A percentile compares a stretch with the other conserved stretches of the same genome.
Evolutionary conservation across 2,329 filamentous ascomycete species (phyloP).

Genomic region (Xylaria digitata): DNA sequence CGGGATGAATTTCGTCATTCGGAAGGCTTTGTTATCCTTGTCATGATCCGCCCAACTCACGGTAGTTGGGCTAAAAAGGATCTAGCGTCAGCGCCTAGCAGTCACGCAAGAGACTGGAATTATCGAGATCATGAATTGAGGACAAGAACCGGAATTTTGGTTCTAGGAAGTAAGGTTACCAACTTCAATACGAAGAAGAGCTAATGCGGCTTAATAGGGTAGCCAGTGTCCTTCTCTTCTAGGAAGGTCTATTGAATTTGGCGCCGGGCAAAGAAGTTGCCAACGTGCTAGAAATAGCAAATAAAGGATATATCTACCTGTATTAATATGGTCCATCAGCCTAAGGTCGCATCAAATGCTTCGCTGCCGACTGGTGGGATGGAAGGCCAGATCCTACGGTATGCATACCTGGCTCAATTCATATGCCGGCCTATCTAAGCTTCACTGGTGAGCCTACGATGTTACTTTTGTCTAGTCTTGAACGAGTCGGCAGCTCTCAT

Average conservation of each 20-base stretch:
- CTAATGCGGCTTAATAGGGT: constrained; percentile 24
- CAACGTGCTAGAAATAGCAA: constrained; percentile 28
- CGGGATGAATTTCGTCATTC: constrained; percentile 24
- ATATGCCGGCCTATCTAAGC: constrained; percentile 14
- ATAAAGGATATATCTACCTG: constrained; percentile 20
- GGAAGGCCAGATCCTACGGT: constrained; percentile 25
- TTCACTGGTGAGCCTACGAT: constrained; percentile 14
- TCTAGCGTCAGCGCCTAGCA: background rate
- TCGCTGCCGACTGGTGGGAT: constrained; percentile 16
- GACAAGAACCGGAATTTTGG: background rate
- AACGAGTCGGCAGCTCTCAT: constrained; percentile 8
- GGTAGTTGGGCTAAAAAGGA: constrained; percentile 1
- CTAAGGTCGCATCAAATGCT: constrained; percentile 21
- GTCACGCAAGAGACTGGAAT: constrained; percentile 4
- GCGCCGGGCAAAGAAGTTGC: constrained; percentile 30
- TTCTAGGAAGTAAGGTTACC: constrained; percentile 11
- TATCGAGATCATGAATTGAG: constrained; percentile 6
- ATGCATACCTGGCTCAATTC: constrained; percentile 4
- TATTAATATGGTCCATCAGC: constrained; percentile 27
- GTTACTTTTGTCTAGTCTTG: constrained; percentile 22
- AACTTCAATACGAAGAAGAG: constrained; percentile 34
- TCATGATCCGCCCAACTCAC: constrained; percentile 1
- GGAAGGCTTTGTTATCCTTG: constrained; percentile 10
- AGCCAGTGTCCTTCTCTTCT: constrained; percentile 44
- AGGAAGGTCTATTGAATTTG: constrained; percentile 44